These are phyloP conservation scores for Pestalotiopsis sp. DNA, from an alignment of 2,329 filamentous ascomycete genomes.

Conservation along the genomic window DNA sequence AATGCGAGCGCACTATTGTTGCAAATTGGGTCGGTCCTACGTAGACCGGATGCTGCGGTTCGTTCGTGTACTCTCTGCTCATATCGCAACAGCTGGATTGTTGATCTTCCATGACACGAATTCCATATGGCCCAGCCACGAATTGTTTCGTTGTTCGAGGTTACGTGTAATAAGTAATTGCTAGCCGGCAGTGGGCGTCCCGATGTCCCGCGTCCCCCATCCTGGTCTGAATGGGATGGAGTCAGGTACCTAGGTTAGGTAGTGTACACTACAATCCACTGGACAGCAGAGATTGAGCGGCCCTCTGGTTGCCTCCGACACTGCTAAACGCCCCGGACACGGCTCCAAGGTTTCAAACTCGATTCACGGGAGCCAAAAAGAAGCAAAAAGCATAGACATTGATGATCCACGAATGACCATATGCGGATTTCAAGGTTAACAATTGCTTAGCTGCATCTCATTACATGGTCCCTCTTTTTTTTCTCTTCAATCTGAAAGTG, in stretches of 20 bases:
- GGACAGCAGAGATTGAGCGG: background rate
- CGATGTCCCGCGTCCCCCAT: background rate
- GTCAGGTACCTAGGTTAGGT: background rate
- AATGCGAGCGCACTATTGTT: background rate
- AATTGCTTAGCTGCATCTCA: background rate
- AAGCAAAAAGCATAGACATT: background rate
- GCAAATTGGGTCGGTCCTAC: background rate
- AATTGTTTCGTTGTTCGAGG: background rate
- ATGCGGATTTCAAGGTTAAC: background rate
- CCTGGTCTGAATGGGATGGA: background rate
- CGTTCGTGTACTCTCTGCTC: background rate
- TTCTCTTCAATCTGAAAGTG: background rate
- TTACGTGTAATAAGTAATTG: background rate
- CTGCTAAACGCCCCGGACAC: background rate
- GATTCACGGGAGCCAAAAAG: background rate
- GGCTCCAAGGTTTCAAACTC: background rate
- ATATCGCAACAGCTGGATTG: background rate
- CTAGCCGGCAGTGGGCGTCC: background rate
- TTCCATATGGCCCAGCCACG: background rate
- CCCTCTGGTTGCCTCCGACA: background rate
- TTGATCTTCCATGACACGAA: background rate
- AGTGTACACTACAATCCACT: background rate
- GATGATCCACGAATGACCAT: background rate
- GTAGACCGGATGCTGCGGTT: background rate
- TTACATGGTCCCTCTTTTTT: background rate